Evolutionary conservation across 352 stramenopile genomes (phyloP), one percentile per base, ranked within the genome.

Genomic region (Phytophthora constricta): DNA sequence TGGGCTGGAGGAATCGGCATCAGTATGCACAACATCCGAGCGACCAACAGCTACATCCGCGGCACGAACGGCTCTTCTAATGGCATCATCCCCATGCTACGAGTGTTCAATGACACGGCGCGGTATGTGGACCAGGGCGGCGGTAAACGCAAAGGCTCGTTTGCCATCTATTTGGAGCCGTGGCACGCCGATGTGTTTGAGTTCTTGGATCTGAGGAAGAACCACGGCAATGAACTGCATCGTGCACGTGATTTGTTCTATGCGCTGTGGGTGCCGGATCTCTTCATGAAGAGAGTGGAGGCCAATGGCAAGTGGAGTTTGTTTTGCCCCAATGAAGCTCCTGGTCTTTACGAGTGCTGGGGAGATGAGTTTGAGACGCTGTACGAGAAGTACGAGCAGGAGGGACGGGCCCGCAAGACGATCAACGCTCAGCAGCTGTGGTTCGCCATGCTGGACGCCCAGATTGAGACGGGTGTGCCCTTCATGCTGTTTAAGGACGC

Each of bases 401-500:
- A 99, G 70, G 97, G 97, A n/a, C 90, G 90, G 25, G 97, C 90
- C 22, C 86, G 97, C 39, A 96, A 98, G 74, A 98, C 92, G 3
- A 98, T 99, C 68, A 97, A 98, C 56, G 98, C 98, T 0, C 97
- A 99, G 71, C 86, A 98, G 74, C 80, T 99, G 17, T 99, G 98
- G 98, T 99, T 99, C 79, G 91, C 95, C 23, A 98, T 99, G 75
- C 78, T 99, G 50, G 97, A 99, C 51, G 95, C 93, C 26, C 98
- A 99, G 86, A 97, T 99, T 45, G 98, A 99, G 82, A 99, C 98
- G 2, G 98, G 98, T 52, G 99, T 97, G 48, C 98, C 98, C 1
- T 99, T 99, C 83, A 99, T 99, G 96, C 81, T 99, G 7, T 99
- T 98, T 89, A 99, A 99, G 85, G 98, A 99, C 84, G 84, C 96